Percentiles rank a stretch among this genome's conserved stretches.
These are phyloP conservation scores for Apophysomyces variabilis DNA, from an alignment of 371 early-diverging fungal genomes.

Conservation along the genomic window DNA sequence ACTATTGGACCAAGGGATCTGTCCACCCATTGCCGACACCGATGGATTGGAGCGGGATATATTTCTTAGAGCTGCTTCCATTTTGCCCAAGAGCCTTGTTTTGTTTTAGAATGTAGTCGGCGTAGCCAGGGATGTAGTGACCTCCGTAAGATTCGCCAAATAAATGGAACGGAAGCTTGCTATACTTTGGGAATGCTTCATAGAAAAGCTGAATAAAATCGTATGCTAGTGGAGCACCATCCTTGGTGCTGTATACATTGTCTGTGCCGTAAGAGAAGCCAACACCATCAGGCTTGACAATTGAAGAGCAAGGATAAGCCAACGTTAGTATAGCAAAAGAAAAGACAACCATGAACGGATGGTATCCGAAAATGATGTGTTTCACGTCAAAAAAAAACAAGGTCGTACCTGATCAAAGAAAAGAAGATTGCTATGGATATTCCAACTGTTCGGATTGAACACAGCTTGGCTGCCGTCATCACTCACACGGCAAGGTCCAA, in stretches of 20 bases:
- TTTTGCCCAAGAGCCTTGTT: constrained; percentile 17
- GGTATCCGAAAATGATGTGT: too few species aligned
- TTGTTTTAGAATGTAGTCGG: constrained; percentile 35
- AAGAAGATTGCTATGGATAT: constrained; percentile 76
- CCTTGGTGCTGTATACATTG: constrained; percentile 49
- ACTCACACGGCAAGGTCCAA: constrained; percentile 69
- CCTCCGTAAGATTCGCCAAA: constrained; percentile 80
- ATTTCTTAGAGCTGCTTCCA: not conserved
- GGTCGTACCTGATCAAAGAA: constrained; percentile 77
- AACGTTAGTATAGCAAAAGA: too few species aligned
- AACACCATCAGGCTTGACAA: constrained; percentile 64
- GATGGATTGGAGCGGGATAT: constrained; percentile 29
- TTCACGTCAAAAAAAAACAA: not conserved
- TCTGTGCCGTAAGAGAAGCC: constrained; percentile 75
- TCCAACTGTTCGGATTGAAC: constrained; percentile 75
- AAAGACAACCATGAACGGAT: too few species aligned
- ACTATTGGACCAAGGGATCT: constrained; percentile 35
- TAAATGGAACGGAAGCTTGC: constrained; percentile 39
- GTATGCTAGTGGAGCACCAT: constrained; percentile 55
- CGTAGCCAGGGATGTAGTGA: constrained; percentile 76
- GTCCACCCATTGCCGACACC: constrained; percentile 39
- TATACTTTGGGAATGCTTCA: constrained; percentile 62
- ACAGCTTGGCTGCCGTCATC: constrained; percentile 50
- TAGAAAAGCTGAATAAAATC: constrained; percentile 73
- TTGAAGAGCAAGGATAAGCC: too few species aligned